A percentile compares a stretch with the other conserved stretches of the same genome.
These are phyloP conservation scores for Saitozyma sp. DNA, from an alignment of 768 basidiomycete genomes.

Conservation along the genomic window DNA sequence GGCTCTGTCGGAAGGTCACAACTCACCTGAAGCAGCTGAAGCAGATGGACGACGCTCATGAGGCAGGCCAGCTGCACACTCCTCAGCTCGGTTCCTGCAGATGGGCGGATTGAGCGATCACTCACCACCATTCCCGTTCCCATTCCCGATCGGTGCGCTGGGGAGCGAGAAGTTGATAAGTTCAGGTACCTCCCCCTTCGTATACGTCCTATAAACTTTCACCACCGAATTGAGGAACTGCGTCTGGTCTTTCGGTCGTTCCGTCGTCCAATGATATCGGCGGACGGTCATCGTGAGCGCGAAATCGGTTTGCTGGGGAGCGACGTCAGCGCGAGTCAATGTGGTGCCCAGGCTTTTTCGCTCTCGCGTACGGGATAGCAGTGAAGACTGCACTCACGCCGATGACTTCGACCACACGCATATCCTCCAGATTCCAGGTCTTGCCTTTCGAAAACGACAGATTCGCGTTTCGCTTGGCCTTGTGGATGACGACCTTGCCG, in stretches of 20 bases:
- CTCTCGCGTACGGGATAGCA: not conserved
- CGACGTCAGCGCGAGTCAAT: too few species aligned
- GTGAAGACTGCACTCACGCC: slow-evolving; percentile 57
- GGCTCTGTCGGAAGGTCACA: too few species aligned
- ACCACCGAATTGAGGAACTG: slow-evolving; percentile 69
- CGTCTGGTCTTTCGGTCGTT: slow-evolving; percentile 69
- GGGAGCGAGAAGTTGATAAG: slow-evolving; percentile 40
- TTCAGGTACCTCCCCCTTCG: slow-evolving; percentile 43
- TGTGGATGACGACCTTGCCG: slow-evolving; percentile 66
- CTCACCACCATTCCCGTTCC: too few species aligned
- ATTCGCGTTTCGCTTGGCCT: slow-evolving; percentile 93
- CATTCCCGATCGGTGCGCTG: too few species aligned
- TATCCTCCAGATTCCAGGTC: slow-evolving; percentile 84
- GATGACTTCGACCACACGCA: slow-evolving; percentile 73
- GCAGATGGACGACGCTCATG: too few species aligned
- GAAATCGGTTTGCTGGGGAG: slow-evolving; percentile 55
- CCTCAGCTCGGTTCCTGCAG: too few species aligned
- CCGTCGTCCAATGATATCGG: slow-evolving; percentile 87
- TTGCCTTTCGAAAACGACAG: slow-evolving; percentile 95
- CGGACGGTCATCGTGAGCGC: slow-evolving; percentile 77
- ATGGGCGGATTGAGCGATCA: too few species aligned
- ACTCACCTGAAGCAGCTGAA: too few species aligned
- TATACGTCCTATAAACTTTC: slow-evolving; percentile 54
- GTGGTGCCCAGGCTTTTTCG: not conserved
- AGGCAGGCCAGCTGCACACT: too few species aligned